A percentile compares a stretch with the other conserved stretches of the same genome.
phyloP scores from a whole-genome alignment of 1,284 basidiomycete species.

The Sporisorium reilianum region DNA sequence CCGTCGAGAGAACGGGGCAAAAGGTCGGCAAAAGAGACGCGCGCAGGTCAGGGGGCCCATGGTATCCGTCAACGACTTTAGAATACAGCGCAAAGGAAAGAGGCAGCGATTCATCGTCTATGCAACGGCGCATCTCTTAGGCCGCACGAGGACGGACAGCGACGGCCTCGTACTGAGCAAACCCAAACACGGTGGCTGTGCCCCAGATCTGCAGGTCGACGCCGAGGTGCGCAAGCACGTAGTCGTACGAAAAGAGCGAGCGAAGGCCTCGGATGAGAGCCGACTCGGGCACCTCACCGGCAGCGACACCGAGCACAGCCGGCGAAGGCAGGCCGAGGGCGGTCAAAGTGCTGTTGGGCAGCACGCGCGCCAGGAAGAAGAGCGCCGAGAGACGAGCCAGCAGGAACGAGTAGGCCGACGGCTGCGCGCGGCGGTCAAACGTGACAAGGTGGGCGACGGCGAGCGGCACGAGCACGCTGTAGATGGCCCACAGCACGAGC shows the following conservation, averaged over 20 bases:
- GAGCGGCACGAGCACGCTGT: constrained; percentile 54
- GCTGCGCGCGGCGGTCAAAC: constrained; percentile 52
- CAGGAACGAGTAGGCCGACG: constrained; percentile 56
- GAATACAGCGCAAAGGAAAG: constrained; percentile 17
- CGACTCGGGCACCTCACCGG: constrained; percentile 49
- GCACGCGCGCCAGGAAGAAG: constrained; percentile 44
- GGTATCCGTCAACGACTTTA: constrained; percentile 12
- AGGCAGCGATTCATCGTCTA: background rate
- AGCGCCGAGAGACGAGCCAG: constrained; percentile 57
- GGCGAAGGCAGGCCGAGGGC: constrained; percentile 36
- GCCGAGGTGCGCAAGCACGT: constrained; percentile 45
- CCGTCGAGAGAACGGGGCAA: constrained; percentile 5
- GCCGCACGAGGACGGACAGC: constrained; percentile 48
- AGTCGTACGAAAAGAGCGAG: constrained; percentile 48
- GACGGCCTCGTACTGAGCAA: constrained; percentile 55
- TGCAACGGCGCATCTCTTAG: background rate
- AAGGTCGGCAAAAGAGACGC: constrained; percentile 1
- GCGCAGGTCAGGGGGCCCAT: background rate
- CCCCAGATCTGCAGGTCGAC: constrained; percentile 54
- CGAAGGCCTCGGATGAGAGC: constrained; percentile 32
- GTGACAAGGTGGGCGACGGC: constrained; percentile 58
- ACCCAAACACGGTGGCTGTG: constrained; percentile 49
- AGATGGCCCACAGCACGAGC: constrained; percentile 55
- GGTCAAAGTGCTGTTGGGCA: constrained; percentile 42
- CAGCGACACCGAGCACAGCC: constrained; percentile 52